Conservation (phyloP, 148 eudicot species). For the Amaranthus cruentus region DNA sequence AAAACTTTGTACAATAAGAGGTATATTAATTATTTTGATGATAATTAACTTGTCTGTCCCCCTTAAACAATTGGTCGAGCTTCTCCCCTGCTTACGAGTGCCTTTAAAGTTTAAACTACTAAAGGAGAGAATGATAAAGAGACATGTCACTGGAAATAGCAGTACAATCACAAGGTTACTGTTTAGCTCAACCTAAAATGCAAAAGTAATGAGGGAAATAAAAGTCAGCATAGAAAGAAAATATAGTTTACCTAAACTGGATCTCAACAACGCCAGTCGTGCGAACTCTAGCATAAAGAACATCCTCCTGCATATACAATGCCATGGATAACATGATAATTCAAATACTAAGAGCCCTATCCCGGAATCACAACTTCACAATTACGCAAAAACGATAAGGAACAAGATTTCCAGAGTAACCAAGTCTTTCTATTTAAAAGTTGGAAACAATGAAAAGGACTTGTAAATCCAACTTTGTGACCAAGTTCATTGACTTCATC, state of each 20-base stretch:
- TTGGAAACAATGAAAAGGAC: background rate
- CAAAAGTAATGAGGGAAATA: background rate
- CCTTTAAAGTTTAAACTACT: background rate
- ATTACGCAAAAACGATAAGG: background rate
- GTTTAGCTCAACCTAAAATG: background rate
- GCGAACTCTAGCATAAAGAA: constrained; percentile 91
- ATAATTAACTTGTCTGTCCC: too few relatives aligned
- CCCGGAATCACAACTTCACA: background rate
- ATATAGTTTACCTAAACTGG: constrained; percentile 66
- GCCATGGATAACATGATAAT: constrained; percentile 4
- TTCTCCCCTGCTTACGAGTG: too few relatives aligned
- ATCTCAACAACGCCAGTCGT: constrained; percentile 97
- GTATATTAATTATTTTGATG: too few relatives aligned
- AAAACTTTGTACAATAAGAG: too few relatives aligned
- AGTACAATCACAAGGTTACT: background rate
- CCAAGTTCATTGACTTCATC: too few relatives aligned
- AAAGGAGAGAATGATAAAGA: background rate
- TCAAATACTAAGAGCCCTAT: too few relatives aligned
- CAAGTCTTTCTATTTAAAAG: background rate
- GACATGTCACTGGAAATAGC: background rate
- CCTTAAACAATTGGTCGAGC: background rate
- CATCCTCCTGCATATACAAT: constrained; percentile 65
- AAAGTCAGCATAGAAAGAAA: background rate
- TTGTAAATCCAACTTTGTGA: background rate
- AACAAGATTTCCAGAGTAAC: background rate